Conservation (phyloP, 441 rosid species). For the Hypseocharis bilobata region DNA sequence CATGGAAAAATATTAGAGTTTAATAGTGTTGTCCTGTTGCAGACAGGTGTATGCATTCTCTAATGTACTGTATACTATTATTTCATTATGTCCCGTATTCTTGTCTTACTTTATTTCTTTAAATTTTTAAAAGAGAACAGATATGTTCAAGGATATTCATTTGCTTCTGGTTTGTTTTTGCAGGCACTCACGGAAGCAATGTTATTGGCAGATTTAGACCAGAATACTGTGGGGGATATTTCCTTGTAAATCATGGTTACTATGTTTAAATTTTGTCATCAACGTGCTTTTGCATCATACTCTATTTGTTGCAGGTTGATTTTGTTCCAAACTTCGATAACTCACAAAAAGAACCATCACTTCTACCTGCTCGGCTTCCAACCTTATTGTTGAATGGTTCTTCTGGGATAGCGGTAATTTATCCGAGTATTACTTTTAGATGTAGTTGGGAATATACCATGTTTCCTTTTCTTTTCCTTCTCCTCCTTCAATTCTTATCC, state of each 20-base stretch:
- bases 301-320: slow-evolving; percentile 54
- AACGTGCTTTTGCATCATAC: neutral
- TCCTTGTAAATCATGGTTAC: neutral
- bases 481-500: neutral
- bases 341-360: slow-evolving; percentile 82
- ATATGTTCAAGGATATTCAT: neutral
- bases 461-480: neutral
- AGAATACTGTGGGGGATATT: slow-evolving; percentile 53
- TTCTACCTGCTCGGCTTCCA: slow-evolving; percentile 90
- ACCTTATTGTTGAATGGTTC: slow-evolving; percentile 79
- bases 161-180: slow-evolving; percentile 16
- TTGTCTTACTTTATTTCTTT: too few relatives aligned
- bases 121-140: too few relatives aligned
- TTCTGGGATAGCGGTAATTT: slow-evolving; percentile 83
- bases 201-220: slow-evolving; percentile 72
- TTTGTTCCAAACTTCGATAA: slow-evolving; percentile 81
- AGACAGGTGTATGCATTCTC: neutral
- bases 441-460: slow-evolving; percentile 3
- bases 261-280: slow-evolving; percentile 2
- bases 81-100: too few relatives aligned
- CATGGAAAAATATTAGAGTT: too few relatives aligned
- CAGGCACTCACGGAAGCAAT: slow-evolving; percentile 86
- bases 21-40: too few relatives aligned
- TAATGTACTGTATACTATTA: too few relatives aligned
- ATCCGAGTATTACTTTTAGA: slow-evolving; percentile 10